Evolutionary conservation across 73 alveolate species (phyloP), one percentile per base, ranked within the genome.

Genomic region (Stentor roeselii): DNA sequence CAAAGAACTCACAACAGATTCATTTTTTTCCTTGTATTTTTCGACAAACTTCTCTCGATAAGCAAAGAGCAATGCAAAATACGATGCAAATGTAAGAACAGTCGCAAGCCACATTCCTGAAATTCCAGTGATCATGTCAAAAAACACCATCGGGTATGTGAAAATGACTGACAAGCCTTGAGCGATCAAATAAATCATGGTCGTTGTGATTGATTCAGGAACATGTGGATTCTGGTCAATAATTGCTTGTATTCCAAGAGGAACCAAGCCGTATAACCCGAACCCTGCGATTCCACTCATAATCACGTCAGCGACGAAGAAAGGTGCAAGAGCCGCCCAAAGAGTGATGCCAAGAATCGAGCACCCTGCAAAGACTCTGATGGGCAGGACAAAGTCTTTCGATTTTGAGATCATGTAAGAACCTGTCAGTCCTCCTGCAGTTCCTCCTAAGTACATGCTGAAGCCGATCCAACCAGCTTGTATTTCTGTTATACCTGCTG

Each of bases 381-480:
- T 14, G 6, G 84, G 84, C 1, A 36, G 14, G 3, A 35, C 39
- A 2, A 39, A 21, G 0, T 32, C 14, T 6, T 14, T 15, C 1
- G 78, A 37, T 14, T 76, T 76, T 37, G 38, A 21, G 0, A 76
- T 67, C 2, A 76, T 11, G n/a, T n/a, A 37, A 21, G 84, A 21
- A n/a, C 82, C 39, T 14, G 39, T 37, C 6, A 76, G 59, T 15
- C 84, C 84, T 39, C 84, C 84, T 76, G 39, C n/a, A 14, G 39
- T 76, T 39, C 75, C 84, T n/a, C 42, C 59, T 35, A 76, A 21
- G 0, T 21, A 15, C 60, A 76, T 37, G 34, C 59, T 35, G 3
- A 76, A 76, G 1, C 84, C 84, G 0, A 76, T 76, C 59, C 84
- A 76, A 1, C 84, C 84, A 15, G 59, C 76, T 76, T 76, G 78